Base-by-base conservation (phyloP, 768 basidiomycete genomes). In the Termitomyces sp. region DNA sequence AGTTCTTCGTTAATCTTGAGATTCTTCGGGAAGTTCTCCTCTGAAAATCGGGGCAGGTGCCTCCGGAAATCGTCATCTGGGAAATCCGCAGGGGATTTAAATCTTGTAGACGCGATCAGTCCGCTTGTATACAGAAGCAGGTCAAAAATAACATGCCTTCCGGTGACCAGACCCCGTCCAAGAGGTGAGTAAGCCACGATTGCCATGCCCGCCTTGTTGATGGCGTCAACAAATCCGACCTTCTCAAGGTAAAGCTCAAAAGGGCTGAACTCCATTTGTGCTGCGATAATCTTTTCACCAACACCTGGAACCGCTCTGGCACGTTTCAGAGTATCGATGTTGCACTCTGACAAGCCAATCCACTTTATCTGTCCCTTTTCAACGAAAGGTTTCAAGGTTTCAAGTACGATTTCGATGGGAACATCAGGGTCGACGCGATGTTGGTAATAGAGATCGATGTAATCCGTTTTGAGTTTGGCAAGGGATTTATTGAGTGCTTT, bases 101-200 rank as follows among this genome's bases (percentile, higher is more conserved):
- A 56, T 21, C 59, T 60, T 8, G 6, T 6, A 1, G 37, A 38
- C 3, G 11, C 33, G 3, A 33, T 33, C 30, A 30, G 30, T 5
- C 35, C 35, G 12, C 12, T 35, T 6, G 12, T 11, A 35, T 38
- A 15, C 37, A 15, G 17, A 38, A 38, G 12, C 12, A 33, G 12
- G 12, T 12, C 3, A 14, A 37, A 1, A 14, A 15, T 17, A 17
- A 38, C 17, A 44, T 47, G 75, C 68, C 67, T 69, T 23, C 81
- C 80, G 0, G 77, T 79, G 42, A 80, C 62, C 33, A 83, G 44
- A 0, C 82, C 80, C 12, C 78, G 70, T 2, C 74, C 79, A 19
- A 82, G 71, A 0, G 82, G 82, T 9, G 74, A 71, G 59, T 80
- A 81, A 1, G 75, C 76, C 9, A 83, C 71, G 50, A 80, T 67